Evolutionary conservation across 257 asterid genomes (phyloP).

Genomic region (Avicennia marina): DNA sequence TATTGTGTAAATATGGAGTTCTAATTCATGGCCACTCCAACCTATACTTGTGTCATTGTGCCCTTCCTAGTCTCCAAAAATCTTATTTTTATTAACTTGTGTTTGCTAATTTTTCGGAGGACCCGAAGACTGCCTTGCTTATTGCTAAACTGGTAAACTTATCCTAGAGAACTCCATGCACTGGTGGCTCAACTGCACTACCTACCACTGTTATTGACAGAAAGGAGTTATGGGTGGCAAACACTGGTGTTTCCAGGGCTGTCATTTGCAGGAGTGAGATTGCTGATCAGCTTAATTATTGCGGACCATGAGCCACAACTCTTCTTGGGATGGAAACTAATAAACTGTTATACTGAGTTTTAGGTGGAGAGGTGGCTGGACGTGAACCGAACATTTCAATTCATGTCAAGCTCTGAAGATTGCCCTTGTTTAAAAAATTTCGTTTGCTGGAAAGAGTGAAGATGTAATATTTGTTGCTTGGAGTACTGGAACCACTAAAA

Average conservation of each 20-base stretch:
- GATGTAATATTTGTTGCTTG: too few relatives aligned
- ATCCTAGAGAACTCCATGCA: constrained; percentile 63
- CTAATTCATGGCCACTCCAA: not conserved
- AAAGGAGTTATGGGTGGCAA: constrained; percentile 78
- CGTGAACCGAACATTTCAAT: too few relatives aligned
- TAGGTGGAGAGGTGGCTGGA: too few relatives aligned
- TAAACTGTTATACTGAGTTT: too few relatives aligned
- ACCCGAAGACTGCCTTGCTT: constrained; percentile 62
- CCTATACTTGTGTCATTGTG: too few relatives aligned
- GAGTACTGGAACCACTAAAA: too few relatives aligned
- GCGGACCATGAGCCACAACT: constrained; percentile 78
- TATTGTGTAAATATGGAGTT: not conserved
- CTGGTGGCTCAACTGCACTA: constrained; percentile 89
- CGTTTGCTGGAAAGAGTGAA: too few relatives aligned
- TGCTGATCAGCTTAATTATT: constrained; percentile 61
- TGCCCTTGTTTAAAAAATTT: too few relatives aligned
- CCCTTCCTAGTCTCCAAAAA: constrained; percentile 3
- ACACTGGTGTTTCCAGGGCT: constrained; percentile 77
- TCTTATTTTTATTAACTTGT: constrained; percentile 11
- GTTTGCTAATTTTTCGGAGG: constrained; percentile 74
- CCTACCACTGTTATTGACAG: constrained; percentile 75
- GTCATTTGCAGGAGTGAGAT: constrained; percentile 51
- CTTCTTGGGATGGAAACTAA: too few relatives aligned
- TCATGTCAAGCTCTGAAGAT: too few relatives aligned
- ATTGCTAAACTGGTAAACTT: constrained; percentile 44